Percentiles rank a stretch among this genome's conserved stretches.
phyloP scores from a whole-genome alignment of 306 rosid genomes.

The Glycine tomentella region DNA sequence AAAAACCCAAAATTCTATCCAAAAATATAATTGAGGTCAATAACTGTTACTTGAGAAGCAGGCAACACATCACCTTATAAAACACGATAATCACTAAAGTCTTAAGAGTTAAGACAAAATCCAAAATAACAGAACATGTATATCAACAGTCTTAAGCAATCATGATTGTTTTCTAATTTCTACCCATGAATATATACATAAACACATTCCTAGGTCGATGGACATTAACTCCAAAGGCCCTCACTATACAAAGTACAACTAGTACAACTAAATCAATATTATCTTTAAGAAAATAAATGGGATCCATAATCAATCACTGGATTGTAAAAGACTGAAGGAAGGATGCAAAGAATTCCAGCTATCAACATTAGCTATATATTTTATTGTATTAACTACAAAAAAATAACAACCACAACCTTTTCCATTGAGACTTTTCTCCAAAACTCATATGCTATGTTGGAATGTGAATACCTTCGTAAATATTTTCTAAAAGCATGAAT shows the following conservation, averaged over 20 bases:
- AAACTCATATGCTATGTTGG: conserved; percentile 15
- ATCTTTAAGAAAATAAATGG: background rate
- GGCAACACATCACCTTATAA: too few species aligned
- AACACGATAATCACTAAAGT: background rate
- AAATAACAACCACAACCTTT: conserved; percentile 20
- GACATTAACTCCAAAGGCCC: background rate
- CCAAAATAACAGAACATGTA: too few species aligned
- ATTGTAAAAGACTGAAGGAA: background rate
- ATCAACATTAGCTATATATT: conserved; percentile 26
- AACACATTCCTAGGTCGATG: conserved; percentile 5
- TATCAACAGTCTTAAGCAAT: too few species aligned
- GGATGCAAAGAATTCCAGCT: conserved; percentile 26
- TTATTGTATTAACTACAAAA: conserved; percentile 19
- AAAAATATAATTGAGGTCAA: background rate
- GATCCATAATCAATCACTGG: conserved; percentile 11
- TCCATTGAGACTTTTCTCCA: conserved; percentile 11
- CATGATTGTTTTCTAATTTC: background rate
- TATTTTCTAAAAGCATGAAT: conserved; percentile 13
- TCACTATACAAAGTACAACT: background rate
- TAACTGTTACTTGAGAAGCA: background rate
- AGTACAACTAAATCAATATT: conserved; percentile 7
- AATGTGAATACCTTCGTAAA: background rate
- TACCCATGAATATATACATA: background rate
- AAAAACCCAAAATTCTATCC: background rate
- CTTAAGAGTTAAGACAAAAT: too few species aligned